phyloP scores from a whole-genome alignment of 2,329 filamentous ascomycete genomes.

The Aspergillus hiratsukae region DNA sequence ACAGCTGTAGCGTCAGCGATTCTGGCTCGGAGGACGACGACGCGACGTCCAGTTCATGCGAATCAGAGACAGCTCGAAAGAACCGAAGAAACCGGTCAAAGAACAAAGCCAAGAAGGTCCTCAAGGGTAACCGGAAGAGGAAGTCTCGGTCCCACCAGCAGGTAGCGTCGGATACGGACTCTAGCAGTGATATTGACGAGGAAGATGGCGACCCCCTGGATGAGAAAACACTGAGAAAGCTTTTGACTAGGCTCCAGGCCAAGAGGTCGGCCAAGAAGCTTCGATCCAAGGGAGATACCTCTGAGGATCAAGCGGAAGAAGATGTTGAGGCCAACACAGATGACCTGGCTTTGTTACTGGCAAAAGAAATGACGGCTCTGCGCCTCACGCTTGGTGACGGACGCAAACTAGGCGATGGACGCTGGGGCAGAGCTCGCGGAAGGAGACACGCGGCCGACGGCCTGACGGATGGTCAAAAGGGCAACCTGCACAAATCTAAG shows the following conservation, averaged over 20 bases:
- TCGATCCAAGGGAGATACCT: slow-evolving; percentile 23
- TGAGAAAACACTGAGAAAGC: slow-evolving; percentile 29
- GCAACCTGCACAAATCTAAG: slow-evolving; percentile 25
- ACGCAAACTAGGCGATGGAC: slow-evolving; percentile 14
- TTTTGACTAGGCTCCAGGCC: slow-evolving; percentile 29
- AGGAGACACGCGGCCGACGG: slow-evolving; percentile 12
- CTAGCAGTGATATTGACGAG: slow-evolving; percentile 22
- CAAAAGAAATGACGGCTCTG: slow-evolving; percentile 20
- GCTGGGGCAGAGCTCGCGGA: slow-evolving; percentile 11
- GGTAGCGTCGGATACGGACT: slow-evolving; percentile 23
- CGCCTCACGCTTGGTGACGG: slow-evolving; percentile 17
- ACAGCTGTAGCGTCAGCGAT: slow-evolving; percentile 18
- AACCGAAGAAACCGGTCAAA: slow-evolving; percentile 36
- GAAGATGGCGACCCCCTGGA: slow-evolving; percentile 24
- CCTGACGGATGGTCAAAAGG: slow-evolving; percentile 16
- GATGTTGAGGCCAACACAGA: slow-evolving; percentile 26
- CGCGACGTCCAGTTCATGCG: slow-evolving; percentile 11
- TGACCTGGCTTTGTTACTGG: slow-evolving; percentile 18
- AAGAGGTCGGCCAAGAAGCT: slow-evolving; percentile 31
- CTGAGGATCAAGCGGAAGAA: slow-evolving; percentile 29
- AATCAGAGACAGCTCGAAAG: slow-evolving; percentile 22
- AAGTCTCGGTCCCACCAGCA: slow-evolving; percentile 33
- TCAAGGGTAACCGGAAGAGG: slow-evolving; percentile 30
- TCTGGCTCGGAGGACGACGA: slow-evolving; percentile 12
- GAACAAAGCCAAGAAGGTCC: slow-evolving; percentile 29